Evolutionary conservation across 805 yeast genomes (phyloP).

Genomic region (Kodamaea sagamina): DNA sequence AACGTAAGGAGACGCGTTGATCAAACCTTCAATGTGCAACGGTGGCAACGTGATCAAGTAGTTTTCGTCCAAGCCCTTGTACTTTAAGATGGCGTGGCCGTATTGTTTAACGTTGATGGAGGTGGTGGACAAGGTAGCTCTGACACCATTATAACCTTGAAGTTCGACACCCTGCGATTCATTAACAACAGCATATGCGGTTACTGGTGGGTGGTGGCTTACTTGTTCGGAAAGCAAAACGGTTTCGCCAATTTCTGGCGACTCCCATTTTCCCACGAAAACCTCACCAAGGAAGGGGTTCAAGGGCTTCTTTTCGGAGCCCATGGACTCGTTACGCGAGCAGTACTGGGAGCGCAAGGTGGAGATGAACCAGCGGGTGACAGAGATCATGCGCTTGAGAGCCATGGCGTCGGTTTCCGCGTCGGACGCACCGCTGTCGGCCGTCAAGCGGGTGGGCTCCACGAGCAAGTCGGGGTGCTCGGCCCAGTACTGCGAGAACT

Average conservation of each 20-base stretch:
- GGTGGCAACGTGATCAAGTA: slow-evolving; percentile 90
- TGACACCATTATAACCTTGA: slow-evolving; percentile 89
- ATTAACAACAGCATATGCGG: slow-evolving; percentile 85
- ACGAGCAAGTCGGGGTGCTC: slow-evolving; percentile 84
- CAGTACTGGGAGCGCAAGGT: slow-evolving; percentile 93
- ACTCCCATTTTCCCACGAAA: slow-evolving; percentile 87
- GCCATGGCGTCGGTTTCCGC: slow-evolving; percentile 45
- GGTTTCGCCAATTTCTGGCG: slow-evolving; percentile 70
- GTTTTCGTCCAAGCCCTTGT: slow-evolving; percentile 60
- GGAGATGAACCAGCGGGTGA: slow-evolving; percentile 86
- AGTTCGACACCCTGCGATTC: slow-evolving; percentile 65
- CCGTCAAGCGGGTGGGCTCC: slow-evolving; percentile 59
- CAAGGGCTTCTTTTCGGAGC: slow-evolving; percentile 95
- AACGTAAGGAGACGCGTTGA: slow-evolving; percentile 90
- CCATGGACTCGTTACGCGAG: slow-evolving; percentile 86
- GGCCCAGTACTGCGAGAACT: slow-evolving; percentile 95
- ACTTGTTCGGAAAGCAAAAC: slow-evolving; percentile 86
- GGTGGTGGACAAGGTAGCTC: slow-evolving; percentile 75
- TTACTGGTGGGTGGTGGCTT: slow-evolving; percentile 95
- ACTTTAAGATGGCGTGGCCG: slow-evolving; percentile 83
- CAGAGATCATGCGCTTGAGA: slow-evolving; percentile 73
- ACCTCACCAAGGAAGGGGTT: slow-evolving; percentile 96
- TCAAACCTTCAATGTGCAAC: slow-evolving; percentile 89
- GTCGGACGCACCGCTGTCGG: slow-evolving; percentile 39
- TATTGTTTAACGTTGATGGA: slow-evolving; percentile 85